Evolutionary conservation across 2,329 filamentous ascomycete genomes (phyloP), one percentile per base, ranked within the genome.

Genomic region (Helicocarpus griseus): DNA sequence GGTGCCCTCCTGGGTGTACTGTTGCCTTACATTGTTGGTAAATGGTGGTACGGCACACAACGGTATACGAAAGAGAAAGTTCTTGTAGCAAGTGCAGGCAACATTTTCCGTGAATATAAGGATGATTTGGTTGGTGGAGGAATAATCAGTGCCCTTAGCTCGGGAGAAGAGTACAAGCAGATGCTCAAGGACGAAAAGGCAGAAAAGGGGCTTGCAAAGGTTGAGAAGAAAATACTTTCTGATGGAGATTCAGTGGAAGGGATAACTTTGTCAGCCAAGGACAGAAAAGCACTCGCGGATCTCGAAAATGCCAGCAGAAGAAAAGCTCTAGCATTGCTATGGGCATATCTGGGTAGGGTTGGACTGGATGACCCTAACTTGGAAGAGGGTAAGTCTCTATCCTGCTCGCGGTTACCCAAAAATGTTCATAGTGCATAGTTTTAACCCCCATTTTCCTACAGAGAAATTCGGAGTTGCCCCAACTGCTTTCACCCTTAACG

Each of bases 21-120:
- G 54, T 76, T 98, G 49, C 93, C 93, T 2, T 98, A 94, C 68
- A 76, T 93, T 45, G 91, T 98, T 51, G 93, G 93, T 45, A 89
- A 86, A 53, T 98, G 93, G 93, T 98, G 93, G 93, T 98, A 98
- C 66, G 93, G 94, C 54, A 94, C 89, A 31, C 91, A 95, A 69
- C 82, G 85, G 61, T 82, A 87, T 70, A 97, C 93, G 35, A 94
- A 91, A 73, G 94, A 98, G 70, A 89, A 88, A 60, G 86, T 97
- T 24, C 77, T 95, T 51, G 85, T 96, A 66, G 88, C 93, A 65
- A 96, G 87, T 69, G 90, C 94, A 60, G 94, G 94, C 69, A 90
- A 89, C 58, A 80, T 98, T 53, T 97, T 98, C 79, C 85, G 84
- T 61, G 89, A 95, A 64, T 98, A 94, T 71, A 83, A 87, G 57